phyloP scores from a whole-genome alignment of 345 rosid species.

The Euphorbia pulcherrima region DNA sequence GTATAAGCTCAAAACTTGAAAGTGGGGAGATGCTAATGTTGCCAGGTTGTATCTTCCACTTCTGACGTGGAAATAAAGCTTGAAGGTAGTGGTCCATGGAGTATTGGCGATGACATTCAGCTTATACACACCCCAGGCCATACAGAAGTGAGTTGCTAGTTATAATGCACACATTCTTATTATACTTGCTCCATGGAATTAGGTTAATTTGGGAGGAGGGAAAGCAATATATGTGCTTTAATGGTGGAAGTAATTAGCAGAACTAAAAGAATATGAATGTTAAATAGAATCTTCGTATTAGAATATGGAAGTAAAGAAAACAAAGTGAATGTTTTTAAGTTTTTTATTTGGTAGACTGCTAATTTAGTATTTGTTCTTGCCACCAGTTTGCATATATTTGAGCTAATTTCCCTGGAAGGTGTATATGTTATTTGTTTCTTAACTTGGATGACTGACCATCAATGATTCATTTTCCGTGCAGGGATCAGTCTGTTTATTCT shows the following conservation, averaged over 20 bases:
- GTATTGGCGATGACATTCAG: conserved; percentile 36
- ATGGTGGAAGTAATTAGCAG: neutral
- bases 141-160: conserved; percentile 38
- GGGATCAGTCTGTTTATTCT: conserved; percentile 40
- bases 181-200: neutral
- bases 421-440: neutral
- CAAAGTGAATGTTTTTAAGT: neutral
- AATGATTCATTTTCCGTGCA: conserved; percentile 9
- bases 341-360: neutral
- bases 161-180: neutral
- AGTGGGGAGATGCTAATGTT: neutral
- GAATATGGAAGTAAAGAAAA: neutral
- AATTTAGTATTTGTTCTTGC: neutral
- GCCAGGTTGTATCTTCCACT: conserved; percentile 44
- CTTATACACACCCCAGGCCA: conserved; percentile 64
- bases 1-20: too few species aligned
- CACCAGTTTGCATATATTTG: neutral
- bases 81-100: conserved; percentile 66
- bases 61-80: conserved; percentile 54
- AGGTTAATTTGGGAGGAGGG: neutral
- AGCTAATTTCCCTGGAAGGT: neutral
- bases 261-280: neutral
- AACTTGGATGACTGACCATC: neutral
- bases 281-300: too few species aligned
- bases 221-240: neutral